Percentiles rank a stretch among this genome's conserved stretches.
Evolutionary conservation across 371 early-diverging fungal genomes (phyloP).

Genomic region (Nosema muscidifuracis): DNA sequence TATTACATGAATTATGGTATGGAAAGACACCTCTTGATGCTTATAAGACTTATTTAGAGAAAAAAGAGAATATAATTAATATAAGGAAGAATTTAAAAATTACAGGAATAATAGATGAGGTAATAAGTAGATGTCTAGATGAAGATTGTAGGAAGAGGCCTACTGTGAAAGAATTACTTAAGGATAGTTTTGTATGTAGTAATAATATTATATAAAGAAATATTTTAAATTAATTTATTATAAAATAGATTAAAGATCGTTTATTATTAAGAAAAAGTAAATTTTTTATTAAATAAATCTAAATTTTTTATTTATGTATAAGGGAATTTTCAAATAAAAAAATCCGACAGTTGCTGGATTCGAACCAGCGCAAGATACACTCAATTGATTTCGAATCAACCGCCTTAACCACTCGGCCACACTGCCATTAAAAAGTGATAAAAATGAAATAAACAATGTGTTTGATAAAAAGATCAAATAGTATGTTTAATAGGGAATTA

Average conservation of each 20-base stretch:
- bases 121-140: constrained; percentile 62
- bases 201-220: background rate
- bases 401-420: no score
- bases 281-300: background rate
- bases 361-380: constrained; percentile 38
- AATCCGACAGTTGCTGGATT: constrained; percentile 37
- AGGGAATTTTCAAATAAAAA: background rate
- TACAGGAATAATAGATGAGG: background rate
- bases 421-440: constrained; percentile 6
- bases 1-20: constrained; percentile 87
- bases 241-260: background rate
- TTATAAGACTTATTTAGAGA: constrained; percentile 19
- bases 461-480: no score
- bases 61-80: constrained; percentile 12
- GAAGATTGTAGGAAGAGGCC: constrained; percentile 67
- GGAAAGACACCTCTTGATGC: constrained; percentile 72
- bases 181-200: constrained; percentile 19
- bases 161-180: constrained; percentile 69
- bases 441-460: no score
- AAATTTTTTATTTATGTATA: background rate
- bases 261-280: background rate
- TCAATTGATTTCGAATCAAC: constrained; percentile 39
- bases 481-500: no score
- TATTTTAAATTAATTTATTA: background rate
- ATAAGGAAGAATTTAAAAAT: background rate